Base-by-base conservation (phyloP, 78 protist species). In the Polysphondylium violaceum region DNA sequence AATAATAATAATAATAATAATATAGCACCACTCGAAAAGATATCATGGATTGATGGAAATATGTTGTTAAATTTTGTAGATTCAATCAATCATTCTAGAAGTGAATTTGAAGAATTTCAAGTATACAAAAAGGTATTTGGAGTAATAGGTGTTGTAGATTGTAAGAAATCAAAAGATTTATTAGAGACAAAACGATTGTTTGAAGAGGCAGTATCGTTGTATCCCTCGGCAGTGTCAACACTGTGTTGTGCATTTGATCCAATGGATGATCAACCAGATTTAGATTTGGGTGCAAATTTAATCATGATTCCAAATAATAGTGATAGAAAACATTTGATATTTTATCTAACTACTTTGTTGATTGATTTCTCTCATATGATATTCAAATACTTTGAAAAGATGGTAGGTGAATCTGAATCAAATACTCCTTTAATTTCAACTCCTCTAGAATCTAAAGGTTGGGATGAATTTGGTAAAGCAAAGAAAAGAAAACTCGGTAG, bases 181-280 rank as follows among this genome's bases (percentile, higher is more conserved):
- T 14, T n/a, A 17, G 91, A 53, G 41, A 83, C 91, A 0, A 83
- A 83, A 19, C 31, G 55, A 31, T 14, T 69, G 21, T 83, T 83
- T 44, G 79, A 83, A 47, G 44, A 59, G 8, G 79, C 91, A 31
- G 69, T 83, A 14, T 25, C 47, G 5, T 43, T 33, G 8, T 83
- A 83, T 43, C 77, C 67, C 5, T 69, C 79, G 9, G 60, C 71
- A 27, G 91, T 83, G 9, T 38, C 71, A 2, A 35, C 91, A 5
- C 14, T 83, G 8, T 83, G 91, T 60, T 83, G 76, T 83, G 91
- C 91, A 53, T 83, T 83, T 41, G 91, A 83, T 35, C 91, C 91
- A 31, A 43, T 67, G 58, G 91, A 83, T n/a, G 91, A 83, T n/a
- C 91, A 83, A 69, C 81, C 1, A 0, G 91, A 83, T 69, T 53